Percentiles rank a stretch among this genome's conserved stretches.
These are phyloP conservation scores for Adansonia digitata DNA, from an alignment of 345 rosid species.

Conservation along the genomic window DNA sequence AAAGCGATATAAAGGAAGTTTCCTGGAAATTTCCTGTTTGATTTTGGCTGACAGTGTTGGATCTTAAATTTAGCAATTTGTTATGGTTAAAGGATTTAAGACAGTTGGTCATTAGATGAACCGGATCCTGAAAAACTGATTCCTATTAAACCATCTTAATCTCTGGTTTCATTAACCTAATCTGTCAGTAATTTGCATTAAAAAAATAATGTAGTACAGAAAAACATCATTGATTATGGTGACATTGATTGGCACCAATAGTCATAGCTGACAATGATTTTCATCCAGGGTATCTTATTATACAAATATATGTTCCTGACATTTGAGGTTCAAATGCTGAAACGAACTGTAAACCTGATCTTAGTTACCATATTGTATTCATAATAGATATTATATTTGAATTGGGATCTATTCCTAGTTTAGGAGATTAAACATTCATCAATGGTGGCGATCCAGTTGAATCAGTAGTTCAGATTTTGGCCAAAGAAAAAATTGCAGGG, in stretches of 20 bases:
- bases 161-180: background rate
- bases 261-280: slow-evolving; percentile 12
- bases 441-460: background rate
- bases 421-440: background rate
- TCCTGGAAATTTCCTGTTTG: background rate
- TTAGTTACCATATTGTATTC: background rate
- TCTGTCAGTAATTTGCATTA: background rate
- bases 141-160: too few relatives aligned
- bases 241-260: slow-evolving; percentile 9
- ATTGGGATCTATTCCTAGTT: slow-evolving; percentile 1
- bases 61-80: background rate
- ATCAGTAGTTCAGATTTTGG: background rate
- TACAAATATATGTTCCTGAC: slow-evolving; percentile 16
- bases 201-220: background rate
- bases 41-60: slow-evolving; percentile 2
- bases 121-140: too few relatives aligned
- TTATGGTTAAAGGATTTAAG: background rate
- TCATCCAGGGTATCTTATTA: background rate
- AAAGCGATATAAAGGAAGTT: background rate
- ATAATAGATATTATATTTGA: background rate
- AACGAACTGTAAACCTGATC: background rate
- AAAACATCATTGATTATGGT: background rate
- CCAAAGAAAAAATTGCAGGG: background rate
- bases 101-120: too few relatives aligned
- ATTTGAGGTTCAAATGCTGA: background rate